phyloP scores from a whole-genome alignment of 768 basidiomycete genomes.

The Hericium erinaceus region DNA sequence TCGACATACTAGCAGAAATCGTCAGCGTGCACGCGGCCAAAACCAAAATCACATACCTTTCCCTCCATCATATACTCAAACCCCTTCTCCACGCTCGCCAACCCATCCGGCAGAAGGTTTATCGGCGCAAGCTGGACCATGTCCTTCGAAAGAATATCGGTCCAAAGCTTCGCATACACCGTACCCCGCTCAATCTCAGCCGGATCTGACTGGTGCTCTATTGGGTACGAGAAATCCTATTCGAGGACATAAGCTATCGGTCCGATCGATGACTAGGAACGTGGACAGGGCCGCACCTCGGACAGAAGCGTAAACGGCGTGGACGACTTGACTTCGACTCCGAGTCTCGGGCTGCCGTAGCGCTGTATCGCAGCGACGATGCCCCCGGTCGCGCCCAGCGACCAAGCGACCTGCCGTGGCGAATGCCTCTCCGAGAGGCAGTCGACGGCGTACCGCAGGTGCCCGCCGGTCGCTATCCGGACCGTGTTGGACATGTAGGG shows the following conservation, averaged over 20 bases:
- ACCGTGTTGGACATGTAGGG: slow-evolving; percentile 17
- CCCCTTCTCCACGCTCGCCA: slow-evolving; percentile 15
- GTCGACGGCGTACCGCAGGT: slow-evolving; percentile 13
- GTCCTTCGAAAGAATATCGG: slow-evolving; percentile 12
- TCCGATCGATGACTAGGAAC: not conserved
- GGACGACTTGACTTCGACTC: not conserved
- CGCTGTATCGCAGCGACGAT: not conserved
- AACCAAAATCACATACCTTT: not conserved
- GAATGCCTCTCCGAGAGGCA: slow-evolving; percentile 5
- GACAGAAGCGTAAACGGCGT: not conserved
- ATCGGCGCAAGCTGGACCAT: slow-evolving; percentile 16
- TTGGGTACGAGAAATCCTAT: slow-evolving; percentile 13
- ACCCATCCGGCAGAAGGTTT: slow-evolving; percentile 17
- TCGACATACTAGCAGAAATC: too few species aligned
- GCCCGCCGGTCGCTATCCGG: slow-evolving; percentile 12
- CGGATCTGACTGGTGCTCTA: slow-evolving; percentile 3
- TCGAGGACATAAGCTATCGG: not conserved
- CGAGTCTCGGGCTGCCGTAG: not conserved
- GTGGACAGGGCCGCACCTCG: not conserved
- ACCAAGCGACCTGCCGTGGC: slow-evolving; percentile 1
- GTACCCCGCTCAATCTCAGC: not conserved
- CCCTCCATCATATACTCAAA: not conserved
- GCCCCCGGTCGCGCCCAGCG: slow-evolving; percentile 7
- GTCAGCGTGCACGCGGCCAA: too few species aligned
- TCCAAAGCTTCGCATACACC: slow-evolving; percentile 5